Conservation (phyloP, 2,329 filamentous ascomycete genomes). For the Colletotrichum salicis region DNA sequence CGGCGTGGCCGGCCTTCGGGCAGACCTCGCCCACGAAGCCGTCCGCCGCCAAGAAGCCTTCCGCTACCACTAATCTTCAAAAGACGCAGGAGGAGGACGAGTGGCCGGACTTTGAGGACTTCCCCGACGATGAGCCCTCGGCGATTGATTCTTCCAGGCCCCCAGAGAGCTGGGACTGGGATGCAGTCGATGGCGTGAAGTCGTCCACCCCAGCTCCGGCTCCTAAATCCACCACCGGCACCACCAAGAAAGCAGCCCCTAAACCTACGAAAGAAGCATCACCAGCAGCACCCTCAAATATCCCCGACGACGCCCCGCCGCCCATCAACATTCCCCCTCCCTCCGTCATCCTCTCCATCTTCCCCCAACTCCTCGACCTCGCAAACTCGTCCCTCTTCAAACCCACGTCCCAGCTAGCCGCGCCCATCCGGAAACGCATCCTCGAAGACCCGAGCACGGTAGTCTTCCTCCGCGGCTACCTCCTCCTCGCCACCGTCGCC, state of each 20-base stretch:
- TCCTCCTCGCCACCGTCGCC: conserved; percentile 73
- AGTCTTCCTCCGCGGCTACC: conserved; percentile 71
- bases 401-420: conserved; percentile 66
- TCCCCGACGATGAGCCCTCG: conserved; percentile 42
- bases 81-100: conserved; percentile 51
- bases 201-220: conserved; percentile 14
- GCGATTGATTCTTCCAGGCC: conserved; percentile 36
- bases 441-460: conserved; percentile 71
- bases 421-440: conserved; percentile 69
- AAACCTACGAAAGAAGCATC: not conserved
- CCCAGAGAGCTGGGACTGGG: conserved; percentile 61
- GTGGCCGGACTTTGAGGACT: conserved; percentile 64
- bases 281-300: not conserved
- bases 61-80: conserved; percentile 17
- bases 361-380: conserved; percentile 76
- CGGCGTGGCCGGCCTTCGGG: conserved; percentile 58
- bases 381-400: conserved; percentile 74
- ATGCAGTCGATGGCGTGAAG: conserved; percentile 50
- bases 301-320: conserved; percentile 59
- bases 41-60: conserved; percentile 19
- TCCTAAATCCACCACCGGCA: not conserved
- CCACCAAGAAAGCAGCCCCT: conserved; percentile 1
- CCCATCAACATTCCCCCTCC: conserved; percentile 92
- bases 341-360: conserved; percentile 80
- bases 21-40: conserved; percentile 13